Conservation (phyloP, 257 asterid genomes). For the Phtheirospermum japonicum region DNA sequence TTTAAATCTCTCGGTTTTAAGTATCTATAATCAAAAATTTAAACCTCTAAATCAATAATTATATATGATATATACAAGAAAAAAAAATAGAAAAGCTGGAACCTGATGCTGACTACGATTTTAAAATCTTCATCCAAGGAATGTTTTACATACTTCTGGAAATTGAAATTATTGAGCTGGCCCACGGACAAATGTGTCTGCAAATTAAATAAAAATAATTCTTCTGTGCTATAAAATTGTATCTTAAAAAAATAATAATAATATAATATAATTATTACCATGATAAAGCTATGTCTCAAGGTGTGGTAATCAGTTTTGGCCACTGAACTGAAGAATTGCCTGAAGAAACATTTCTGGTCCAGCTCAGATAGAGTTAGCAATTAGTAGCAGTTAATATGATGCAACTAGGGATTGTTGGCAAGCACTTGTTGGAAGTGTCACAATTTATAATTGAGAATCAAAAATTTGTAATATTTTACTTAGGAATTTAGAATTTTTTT, state of each 20-base stretch:
- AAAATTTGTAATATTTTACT: too few species aligned
- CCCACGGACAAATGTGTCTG: slow-evolving; percentile 55
- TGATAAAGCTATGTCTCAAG: slow-evolving; percentile 57
- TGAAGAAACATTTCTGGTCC: slow-evolving; percentile 55
- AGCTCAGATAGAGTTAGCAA: background rate
- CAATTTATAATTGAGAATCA: too few species aligned
- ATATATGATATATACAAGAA: too few species aligned
- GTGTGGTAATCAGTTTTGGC: slow-evolving; percentile 59
- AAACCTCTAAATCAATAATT: too few species aligned
- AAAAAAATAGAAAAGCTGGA: slow-evolving; percentile 2
- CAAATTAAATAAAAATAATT: background rate
- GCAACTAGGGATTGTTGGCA: too few species aligned
- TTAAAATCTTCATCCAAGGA: slow-evolving; percentile 60
- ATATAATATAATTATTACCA: slow-evolving; percentile 19
- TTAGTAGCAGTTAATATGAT: too few species aligned
- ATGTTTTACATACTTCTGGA: slow-evolving; percentile 46
- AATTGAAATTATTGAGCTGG: slow-evolving; percentile 36
- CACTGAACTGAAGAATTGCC: slow-evolving; percentile 58
- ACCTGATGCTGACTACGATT: slow-evolving; percentile 53
- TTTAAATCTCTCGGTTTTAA: too few species aligned
- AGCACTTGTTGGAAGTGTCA: too few species aligned
- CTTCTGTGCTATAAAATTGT: background rate
- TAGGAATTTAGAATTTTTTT: too few species aligned
- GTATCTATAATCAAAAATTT: too few species aligned
- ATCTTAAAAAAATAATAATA: background rate